These are phyloP conservation scores for Globisporangium recalcitrans DNA, from an alignment of 352 stramenopile species.

Conservation along the genomic window DNA sequence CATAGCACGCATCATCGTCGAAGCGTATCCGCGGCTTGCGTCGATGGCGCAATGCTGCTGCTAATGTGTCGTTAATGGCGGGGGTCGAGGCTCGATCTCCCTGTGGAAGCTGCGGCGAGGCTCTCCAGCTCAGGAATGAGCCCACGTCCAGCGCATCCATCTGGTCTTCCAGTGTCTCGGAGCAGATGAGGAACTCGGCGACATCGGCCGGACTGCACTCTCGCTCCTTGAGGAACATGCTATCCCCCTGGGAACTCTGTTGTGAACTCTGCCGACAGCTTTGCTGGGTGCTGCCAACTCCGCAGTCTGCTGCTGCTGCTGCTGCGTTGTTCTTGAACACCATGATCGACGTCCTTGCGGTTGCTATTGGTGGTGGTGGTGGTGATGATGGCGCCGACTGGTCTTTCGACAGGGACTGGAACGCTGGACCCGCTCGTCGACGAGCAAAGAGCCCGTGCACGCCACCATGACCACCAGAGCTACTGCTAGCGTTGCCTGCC, in stretches of 20 bases:
- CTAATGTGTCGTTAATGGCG: too few relatives aligned
- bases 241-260: slow-evolving; percentile 5
- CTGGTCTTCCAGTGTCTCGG: slow-evolving; percentile 16
- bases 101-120: neutral
- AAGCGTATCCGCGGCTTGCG: slow-evolving; percentile 15
- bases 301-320: neutral
- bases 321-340: neutral
- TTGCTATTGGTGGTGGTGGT: neutral
- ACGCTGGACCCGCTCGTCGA: neutral
- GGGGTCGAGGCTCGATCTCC: too few relatives aligned
- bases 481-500: neutral
- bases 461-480: neutral
- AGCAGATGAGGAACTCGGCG: slow-evolving; percentile 12
- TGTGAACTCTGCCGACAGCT: slow-evolving; percentile 7
- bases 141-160: slow-evolving; percentile 16
- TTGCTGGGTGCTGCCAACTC: neutral
- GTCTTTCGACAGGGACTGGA: slow-evolving; percentile 14
- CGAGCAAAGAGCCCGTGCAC: neutral
- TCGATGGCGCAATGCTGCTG: neutral
- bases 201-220: slow-evolving; percentile 13
- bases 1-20: slow-evolving; percentile 1
- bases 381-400: neutral
- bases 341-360: neutral
- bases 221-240: neutral
- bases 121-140: slow-evolving; percentile 8